Percentiles rank a stretch among this genome's conserved stretches.
Evolutionary conservation across 805 yeast species (phyloP).

Genomic region (Hanseniaspora meyeri): DNA sequence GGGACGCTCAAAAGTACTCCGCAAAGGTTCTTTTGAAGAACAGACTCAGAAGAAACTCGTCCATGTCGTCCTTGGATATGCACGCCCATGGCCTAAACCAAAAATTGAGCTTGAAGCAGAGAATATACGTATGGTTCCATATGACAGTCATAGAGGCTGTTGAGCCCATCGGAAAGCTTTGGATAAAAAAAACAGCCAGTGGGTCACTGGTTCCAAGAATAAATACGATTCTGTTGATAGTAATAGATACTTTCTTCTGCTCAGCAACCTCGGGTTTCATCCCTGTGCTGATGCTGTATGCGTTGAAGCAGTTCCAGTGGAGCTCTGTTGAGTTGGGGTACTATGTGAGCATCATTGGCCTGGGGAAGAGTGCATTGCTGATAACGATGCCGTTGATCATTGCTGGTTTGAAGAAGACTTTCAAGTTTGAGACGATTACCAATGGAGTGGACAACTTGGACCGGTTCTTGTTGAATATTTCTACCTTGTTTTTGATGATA

Average conservation of each 20-base stretch:
- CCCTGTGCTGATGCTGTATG: conserved; percentile 38
- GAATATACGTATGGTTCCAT: conserved; percentile 5
- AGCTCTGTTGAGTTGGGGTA: conserved; percentile 42
- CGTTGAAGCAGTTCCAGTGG: conserved; percentile 45
- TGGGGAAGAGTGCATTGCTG: conserved; percentile 38
- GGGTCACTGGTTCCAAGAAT: conserved; percentile 31
- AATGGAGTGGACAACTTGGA: conserved; percentile 45
- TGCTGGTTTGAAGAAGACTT: conserved; percentile 25
- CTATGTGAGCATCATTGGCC: conserved; percentile 40
- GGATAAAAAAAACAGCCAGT: conserved; percentile 31
- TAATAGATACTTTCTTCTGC: conserved; percentile 35
- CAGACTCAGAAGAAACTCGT: conserved; percentile 8
- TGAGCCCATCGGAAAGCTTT: conserved; percentile 42
- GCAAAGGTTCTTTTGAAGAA: conserved; percentile 28
- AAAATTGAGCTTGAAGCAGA: neutral
- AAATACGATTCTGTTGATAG: conserved; percentile 39
- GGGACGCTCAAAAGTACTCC: conserved; percentile 40
- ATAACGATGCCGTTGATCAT: conserved; percentile 39
- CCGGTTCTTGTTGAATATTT: conserved; percentile 28
- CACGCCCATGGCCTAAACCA: neutral
- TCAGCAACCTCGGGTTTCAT: conserved; percentile 33
- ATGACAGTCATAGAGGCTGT: conserved; percentile 22
- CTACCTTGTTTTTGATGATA: conserved; percentile 29
- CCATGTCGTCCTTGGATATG: neutral
- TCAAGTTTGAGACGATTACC: conserved; percentile 27